Percentiles rank a stretch among this genome's conserved stretches.
These are phyloP conservation scores for Ogataea trehaloabstinens DNA, from an alignment of 805 yeast genomes.

Conservation along the genomic window DNA sequence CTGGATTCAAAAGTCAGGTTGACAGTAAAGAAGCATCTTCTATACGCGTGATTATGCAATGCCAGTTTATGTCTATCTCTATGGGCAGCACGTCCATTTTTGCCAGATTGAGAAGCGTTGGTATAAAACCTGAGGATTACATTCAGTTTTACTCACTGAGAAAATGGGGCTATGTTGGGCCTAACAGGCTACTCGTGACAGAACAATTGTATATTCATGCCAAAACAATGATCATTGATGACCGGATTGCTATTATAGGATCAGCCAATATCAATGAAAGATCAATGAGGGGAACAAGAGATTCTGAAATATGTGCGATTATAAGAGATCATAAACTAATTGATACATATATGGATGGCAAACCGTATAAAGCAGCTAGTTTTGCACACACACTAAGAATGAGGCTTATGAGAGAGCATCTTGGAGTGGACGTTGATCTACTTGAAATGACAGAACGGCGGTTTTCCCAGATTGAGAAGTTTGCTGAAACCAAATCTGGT, in stretches of 20 bases:
- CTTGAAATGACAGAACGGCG: constrained; percentile 78
- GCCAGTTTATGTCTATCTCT: constrained; percentile 91
- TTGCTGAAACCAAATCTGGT: constrained; percentile 43
- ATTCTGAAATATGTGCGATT: constrained; percentile 89
- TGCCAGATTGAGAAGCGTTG: constrained; percentile 72
- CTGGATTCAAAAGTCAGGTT: constrained; percentile 93
- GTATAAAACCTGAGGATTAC: constrained; percentile 86
- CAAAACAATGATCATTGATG: constrained; percentile 88
- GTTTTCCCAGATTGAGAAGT: constrained; percentile 47
- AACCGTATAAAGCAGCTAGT: constrained; percentile 75
- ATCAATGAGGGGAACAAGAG: constrained; percentile 91
- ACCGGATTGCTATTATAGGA: constrained; percentile 89
- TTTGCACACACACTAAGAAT: constrained; percentile 88
- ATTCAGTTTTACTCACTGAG: constrained; percentile 89
- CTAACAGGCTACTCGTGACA: constrained; percentile 66
- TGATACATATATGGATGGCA: constrained; percentile 73
- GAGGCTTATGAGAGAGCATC: constrained; percentile 93
- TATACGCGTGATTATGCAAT: constrained; percentile 94
- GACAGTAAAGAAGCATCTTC: constrained; percentile 92
- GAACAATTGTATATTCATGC: constrained; percentile 96
- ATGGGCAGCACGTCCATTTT: constrained; percentile 87
- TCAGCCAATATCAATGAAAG: constrained; percentile 97
- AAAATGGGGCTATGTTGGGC: constrained; percentile 94
- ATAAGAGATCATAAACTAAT: constrained; percentile 80
- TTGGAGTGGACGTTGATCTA: constrained; percentile 89